Percentiles rank a stretch among this genome's conserved stretches.
These are phyloP conservation scores for Solanum ahanhuiri DNA, from an alignment of 257 asterid species.

Conservation along the genomic window DNA sequence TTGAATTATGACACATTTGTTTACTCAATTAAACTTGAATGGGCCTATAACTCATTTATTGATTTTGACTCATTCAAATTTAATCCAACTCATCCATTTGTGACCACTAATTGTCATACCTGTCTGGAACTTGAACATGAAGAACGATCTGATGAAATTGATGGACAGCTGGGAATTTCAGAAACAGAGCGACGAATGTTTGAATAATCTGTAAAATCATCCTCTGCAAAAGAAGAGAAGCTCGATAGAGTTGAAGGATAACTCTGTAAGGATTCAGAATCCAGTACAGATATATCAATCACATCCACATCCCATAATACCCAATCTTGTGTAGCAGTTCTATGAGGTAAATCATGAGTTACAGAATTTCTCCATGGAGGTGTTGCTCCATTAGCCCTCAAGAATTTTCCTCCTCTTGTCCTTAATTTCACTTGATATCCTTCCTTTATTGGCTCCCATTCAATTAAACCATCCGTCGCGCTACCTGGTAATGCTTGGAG, in stretches of 20 bases:
- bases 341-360: conserved; percentile 51
- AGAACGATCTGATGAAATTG: conserved; percentile 16
- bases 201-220: conserved; percentile 1
- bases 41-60: not conserved
- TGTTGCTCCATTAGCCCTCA: conserved; percentile 54
- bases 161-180: conserved; percentile 7
- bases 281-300: conserved; percentile 12
- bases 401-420: conserved; percentile 35
- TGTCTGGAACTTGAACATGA: conserved; percentile 3
- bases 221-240: conserved; percentile 8
- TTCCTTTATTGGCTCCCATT: conserved; percentile 64
- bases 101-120: conserved; percentile 5
- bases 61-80: not conserved
- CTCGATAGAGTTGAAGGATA: conserved; percentile 15
- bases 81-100: not conserved
- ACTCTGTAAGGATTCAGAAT: conserved; percentile 23
- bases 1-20: not conserved
- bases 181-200: not conserved
- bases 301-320: conserved; percentile 57
- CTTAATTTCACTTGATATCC: conserved; percentile 36
- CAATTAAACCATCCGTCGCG: conserved; percentile 15
- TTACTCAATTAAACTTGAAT: not conserved
- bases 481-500: conserved; percentile 10
- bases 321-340: conserved; percentile 61
- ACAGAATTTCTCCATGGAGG: conserved; percentile 65